Evolutionary conservation across 495 filamentous ascomycete genomes (phyloP).

Genomic region (Aspergillus ellipticus): DNA sequence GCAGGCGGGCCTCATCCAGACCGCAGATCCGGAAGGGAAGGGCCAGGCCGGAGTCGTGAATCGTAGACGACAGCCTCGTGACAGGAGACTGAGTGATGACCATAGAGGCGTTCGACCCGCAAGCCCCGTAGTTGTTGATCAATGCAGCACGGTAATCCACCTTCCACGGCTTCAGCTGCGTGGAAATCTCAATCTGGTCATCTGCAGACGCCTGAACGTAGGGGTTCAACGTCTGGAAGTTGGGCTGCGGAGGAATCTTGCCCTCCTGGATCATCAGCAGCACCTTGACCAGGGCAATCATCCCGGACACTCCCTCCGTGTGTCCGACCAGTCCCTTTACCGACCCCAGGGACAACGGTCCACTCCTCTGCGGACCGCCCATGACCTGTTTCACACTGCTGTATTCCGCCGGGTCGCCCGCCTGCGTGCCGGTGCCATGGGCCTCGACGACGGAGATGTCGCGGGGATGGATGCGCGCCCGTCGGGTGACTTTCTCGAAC

Average conservation of each 20-base stretch:
- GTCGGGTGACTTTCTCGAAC: constrained; percentile 51
- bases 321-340: constrained; percentile 53
- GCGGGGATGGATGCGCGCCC: constrained; percentile 55
- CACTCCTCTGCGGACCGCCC: constrained; percentile 22
- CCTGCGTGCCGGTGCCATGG: constrained; percentile 73
- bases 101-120: constrained; percentile 41
- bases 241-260: constrained; percentile 40
- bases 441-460: constrained; percentile 72
- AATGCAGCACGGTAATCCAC: constrained; percentile 31
- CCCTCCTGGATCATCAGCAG: constrained; percentile 47
- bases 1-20: constrained; percentile 9
- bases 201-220: constrained; percentile 18
- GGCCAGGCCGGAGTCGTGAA: background rate
- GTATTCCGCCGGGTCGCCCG: constrained; percentile 64
- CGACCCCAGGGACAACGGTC: constrained; percentile 30
- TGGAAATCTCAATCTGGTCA: constrained; percentile 41
- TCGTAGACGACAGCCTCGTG: background rate
- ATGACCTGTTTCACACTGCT: constrained; percentile 36
- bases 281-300: constrained; percentile 42
- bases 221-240: constrained; percentile 39
- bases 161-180: constrained; percentile 28
- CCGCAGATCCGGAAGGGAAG: constrained; percentile 17
- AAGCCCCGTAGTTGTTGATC: constrained; percentile 49
- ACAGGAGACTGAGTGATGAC: constrained; percentile 25
- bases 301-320: constrained; percentile 46